These are phyloP conservation scores for Ministeria vibrans DNA, from an alignment of 78 protist genomes.

Conservation along the genomic window DNA sequence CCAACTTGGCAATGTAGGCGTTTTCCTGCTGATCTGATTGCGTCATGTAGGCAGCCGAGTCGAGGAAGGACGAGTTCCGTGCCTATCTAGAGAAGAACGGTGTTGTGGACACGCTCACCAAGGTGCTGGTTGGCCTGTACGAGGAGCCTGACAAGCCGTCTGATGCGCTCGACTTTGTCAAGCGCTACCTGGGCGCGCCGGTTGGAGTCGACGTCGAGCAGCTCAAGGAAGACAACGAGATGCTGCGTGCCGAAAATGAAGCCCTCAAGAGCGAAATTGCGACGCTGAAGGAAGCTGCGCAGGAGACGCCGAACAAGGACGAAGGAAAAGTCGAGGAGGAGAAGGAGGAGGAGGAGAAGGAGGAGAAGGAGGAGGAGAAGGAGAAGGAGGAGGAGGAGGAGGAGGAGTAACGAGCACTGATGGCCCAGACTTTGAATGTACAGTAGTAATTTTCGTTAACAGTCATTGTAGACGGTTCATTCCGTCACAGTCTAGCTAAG, in stretches of 20 bases:
- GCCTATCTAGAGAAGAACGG: slow-evolving; percentile 55
- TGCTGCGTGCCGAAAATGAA: slow-evolving; percentile 39
- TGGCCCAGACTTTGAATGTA: too few relatives aligned
- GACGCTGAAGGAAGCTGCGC: slow-evolving; percentile 16
- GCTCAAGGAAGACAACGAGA: slow-evolving; percentile 35
- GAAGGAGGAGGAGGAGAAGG: too few relatives aligned
- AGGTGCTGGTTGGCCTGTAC: slow-evolving; percentile 62
- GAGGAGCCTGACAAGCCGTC: slow-evolving; percentile 77
- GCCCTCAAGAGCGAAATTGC: slow-evolving; percentile 27
- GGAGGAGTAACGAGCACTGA: neutral
- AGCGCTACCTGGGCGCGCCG: slow-evolving; percentile 42
- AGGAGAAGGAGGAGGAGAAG: too few relatives aligned
- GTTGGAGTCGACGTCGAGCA: slow-evolving; percentile 1
- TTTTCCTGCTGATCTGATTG: too few relatives aligned
- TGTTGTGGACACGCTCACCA: slow-evolving; percentile 68
- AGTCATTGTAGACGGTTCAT: too few relatives aligned
- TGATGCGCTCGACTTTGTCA: slow-evolving; percentile 61
- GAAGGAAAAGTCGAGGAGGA: neutral
- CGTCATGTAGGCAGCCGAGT: neutral
- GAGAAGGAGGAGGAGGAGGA: too few relatives aligned
- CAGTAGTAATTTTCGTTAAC: too few relatives aligned
- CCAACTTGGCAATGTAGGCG: too few relatives aligned
- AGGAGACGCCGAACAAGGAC: neutral
- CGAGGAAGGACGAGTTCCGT: slow-evolving; percentile 73
- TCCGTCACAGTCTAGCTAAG: too few relatives aligned